A percentile compares a stretch with the other conserved stretches of the same genome.
Conservation (phyloP, 2,329 filamentous ascomycete species). For the Fusarium pseudograminearum region DNA sequence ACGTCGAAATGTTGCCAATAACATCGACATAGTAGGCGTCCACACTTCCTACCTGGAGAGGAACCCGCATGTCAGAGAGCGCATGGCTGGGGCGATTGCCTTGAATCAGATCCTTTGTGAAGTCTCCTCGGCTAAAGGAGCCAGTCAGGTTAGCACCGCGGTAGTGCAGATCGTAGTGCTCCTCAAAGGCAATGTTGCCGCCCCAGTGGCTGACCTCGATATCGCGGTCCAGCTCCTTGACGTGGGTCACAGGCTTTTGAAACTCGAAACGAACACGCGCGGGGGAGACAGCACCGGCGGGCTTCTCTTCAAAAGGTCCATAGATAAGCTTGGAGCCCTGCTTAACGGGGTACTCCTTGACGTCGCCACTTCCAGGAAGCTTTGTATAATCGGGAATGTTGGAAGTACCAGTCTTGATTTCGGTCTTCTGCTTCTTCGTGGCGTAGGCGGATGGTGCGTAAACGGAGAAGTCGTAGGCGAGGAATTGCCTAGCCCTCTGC, state of each 20-base stretch:
- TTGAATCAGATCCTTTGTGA: constrained; percentile 79
- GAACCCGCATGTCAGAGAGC: constrained; percentile 83
- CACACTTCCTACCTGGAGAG: constrained; percentile 80
- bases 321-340: constrained; percentile 90
- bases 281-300: constrained; percentile 79
- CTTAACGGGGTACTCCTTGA: constrained; percentile 78
- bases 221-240: constrained; percentile 84
- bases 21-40: constrained; percentile 96
- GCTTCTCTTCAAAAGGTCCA: constrained; percentile 85
- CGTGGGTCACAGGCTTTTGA: constrained; percentile 88
- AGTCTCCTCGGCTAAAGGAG: constrained; percentile 82
- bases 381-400: constrained; percentile 89
- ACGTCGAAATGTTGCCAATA: constrained; percentile 97
- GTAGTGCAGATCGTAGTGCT: constrained; percentile 90
- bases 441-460: constrained; percentile 86
- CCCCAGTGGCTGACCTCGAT: constrained; percentile 98
- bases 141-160: constrained; percentile 81
- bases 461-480: constrained; percentile 86
- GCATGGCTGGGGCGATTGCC: constrained; percentile 77
- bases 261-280: constrained; percentile 92
- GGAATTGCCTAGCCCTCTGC: constrained; percentile 89
- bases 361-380: constrained; percentile 70
- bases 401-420: constrained; percentile 83
- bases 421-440: constrained; percentile 95
- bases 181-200: constrained; percentile 94